Conservation (phyloP, 176 grass and related monocot genomes). For the Saccharum spontaneum region DNA sequence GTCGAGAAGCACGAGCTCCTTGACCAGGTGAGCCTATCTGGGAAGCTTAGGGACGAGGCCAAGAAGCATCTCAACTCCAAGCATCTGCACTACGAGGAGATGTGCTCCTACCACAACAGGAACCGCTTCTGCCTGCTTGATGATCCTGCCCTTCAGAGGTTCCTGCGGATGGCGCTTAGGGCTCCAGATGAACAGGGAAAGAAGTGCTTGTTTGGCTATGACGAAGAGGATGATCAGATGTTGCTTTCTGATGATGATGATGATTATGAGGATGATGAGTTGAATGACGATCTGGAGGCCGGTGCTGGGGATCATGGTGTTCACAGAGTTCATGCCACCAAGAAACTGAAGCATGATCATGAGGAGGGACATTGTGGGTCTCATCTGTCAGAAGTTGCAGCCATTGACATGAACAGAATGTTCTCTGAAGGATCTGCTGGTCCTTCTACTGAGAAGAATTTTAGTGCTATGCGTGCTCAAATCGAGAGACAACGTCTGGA, state of each 20-base stretch:
- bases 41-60: slow-evolving; percentile 62
- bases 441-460: slow-evolving; percentile 36
- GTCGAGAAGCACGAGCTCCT: slow-evolving; percentile 59
- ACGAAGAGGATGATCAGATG: slow-evolving; percentile 46
- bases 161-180: slow-evolving; percentile 46
- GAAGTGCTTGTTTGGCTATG: slow-evolving; percentile 38
- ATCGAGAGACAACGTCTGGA: slow-evolving; percentile 53
- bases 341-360: slow-evolving; percentile 32
- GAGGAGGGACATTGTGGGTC: slow-evolving; percentile 32
- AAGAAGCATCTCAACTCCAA: slow-evolving; percentile 66
- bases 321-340: slow-evolving; percentile 14
- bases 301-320: slow-evolving; percentile 33
- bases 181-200: slow-evolving; percentile 41
- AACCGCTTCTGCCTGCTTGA: slow-evolving; percentile 58
- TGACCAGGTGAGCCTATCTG: slow-evolving; percentile 39
- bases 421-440: slow-evolving; percentile 20
- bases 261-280: slow-evolving; percentile 43
- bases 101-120: slow-evolving; percentile 83
- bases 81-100: slow-evolving; percentile 81
- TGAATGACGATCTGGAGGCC: slow-evolving; percentile 32
- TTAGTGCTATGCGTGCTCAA: neutral
- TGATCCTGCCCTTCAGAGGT: slow-evolving; percentile 55
- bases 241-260: slow-evolving; percentile 43
- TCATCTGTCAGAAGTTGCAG: slow-evolving; percentile 38
- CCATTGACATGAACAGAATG: slow-evolving; percentile 49